Evolutionary conservation across 768 basidiomycete species (phyloP).

Genomic region (Tylopilus intermedius): DNA sequence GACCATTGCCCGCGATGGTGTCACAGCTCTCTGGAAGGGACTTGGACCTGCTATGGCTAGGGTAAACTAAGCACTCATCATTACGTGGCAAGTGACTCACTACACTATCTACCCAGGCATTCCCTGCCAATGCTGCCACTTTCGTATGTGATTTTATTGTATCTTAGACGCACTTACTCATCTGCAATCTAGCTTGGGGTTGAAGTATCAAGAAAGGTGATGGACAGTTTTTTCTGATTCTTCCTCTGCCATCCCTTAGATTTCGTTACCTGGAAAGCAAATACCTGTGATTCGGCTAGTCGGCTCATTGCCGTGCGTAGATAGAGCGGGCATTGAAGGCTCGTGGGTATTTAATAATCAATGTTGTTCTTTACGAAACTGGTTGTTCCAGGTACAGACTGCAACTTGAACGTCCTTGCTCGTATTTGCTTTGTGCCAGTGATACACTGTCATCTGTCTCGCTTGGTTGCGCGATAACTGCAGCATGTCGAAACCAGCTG

Average conservation of each 20-base stretch:
- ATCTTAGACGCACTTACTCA: neutral
- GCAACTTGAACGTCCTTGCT: constrained; percentile 7
- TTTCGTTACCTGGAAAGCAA: neutral
- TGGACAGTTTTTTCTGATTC: constrained; percentile 61
- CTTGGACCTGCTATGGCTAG: constrained; percentile 96
- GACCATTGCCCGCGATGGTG: constrained; percentile 85
- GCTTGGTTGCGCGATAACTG: neutral
- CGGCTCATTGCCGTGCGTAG: neutral
- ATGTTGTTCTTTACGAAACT: constrained; percentile 13
- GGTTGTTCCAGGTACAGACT: neutral
- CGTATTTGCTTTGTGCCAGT: neutral
- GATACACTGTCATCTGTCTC: neutral
- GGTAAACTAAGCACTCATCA: constrained; percentile 39
- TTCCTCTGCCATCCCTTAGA: neutral
- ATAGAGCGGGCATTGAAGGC: neutral
- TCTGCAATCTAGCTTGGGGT: constrained; percentile 67
- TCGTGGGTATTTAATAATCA: neutral
- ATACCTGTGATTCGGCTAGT: neutral
- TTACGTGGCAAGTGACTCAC: constrained; percentile 1
- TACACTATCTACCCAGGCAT: constrained; percentile 53
- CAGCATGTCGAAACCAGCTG: constrained; percentile 19
- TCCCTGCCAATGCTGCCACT: constrained; percentile 95
- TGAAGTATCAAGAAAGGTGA: constrained; percentile 77
- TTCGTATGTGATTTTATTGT: constrained; percentile 54
- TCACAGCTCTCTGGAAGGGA: constrained; percentile 89